phyloP scores from a whole-genome alignment of 352 stramenopile species.

The Pythium pectinolyticum region DNA sequence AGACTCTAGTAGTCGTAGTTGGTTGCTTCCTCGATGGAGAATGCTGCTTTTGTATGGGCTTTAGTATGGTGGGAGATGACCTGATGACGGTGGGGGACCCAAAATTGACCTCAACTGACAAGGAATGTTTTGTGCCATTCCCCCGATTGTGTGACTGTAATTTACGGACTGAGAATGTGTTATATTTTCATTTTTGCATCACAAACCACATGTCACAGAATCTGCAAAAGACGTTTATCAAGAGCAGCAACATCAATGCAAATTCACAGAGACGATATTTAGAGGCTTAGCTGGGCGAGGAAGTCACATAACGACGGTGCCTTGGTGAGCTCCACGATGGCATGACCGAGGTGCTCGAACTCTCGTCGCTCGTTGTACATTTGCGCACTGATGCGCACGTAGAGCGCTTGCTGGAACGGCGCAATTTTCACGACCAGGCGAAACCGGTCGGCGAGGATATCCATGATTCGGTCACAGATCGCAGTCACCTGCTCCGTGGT shows the following conservation, averaged over 20 bases:
- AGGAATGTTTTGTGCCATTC: background rate
- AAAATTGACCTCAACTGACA: background rate
- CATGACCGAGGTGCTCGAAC: slow-evolving; percentile 69
- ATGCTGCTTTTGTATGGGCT: slow-evolving; percentile 12
- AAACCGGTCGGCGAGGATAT: slow-evolving; percentile 75
- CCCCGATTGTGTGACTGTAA: background rate
- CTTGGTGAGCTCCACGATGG: slow-evolving; percentile 76
- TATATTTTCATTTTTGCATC: too few relatives aligned
- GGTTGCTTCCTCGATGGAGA: background rate
- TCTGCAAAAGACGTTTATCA: too few relatives aligned
- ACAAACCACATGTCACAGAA: too few relatives aligned
- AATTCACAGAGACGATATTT: slow-evolving; percentile 21
- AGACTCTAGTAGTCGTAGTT: background rate
- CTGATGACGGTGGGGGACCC: background rate
- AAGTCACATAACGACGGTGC: slow-evolving; percentile 62
- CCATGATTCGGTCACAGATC: slow-evolving; percentile 79
- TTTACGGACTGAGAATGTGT: background rate
- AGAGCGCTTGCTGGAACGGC: slow-evolving; percentile 67
- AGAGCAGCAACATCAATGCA: background rate
- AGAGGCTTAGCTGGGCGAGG: slow-evolving; percentile 65
- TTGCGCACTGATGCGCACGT: slow-evolving; percentile 81
- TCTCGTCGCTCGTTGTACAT: slow-evolving; percentile 86
- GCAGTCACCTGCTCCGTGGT: slow-evolving; percentile 56
- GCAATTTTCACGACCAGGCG: slow-evolving; percentile 67
- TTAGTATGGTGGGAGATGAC: slow-evolving; percentile 12